A percentile compares a stretch with the other conserved stretches of the same genome.
These are phyloP conservation scores for Leishmania martiniquensis DNA, from an alignment of 208 protist species.

Conservation along the genomic window DNA sequence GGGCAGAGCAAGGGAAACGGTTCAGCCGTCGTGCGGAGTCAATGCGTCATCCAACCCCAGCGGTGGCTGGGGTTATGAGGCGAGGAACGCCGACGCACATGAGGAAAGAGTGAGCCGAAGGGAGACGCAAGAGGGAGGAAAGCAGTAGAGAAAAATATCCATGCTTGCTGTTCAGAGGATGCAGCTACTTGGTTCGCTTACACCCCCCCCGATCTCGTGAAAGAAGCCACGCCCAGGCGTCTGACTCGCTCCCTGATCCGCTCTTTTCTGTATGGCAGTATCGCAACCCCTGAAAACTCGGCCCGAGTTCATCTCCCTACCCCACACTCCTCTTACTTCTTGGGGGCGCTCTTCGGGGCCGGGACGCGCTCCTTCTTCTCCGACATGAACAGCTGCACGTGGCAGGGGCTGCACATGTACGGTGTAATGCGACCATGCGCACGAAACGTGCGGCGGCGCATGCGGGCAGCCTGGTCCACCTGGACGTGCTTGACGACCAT, in stretches of 20 bases:
- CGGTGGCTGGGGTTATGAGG: neutral
- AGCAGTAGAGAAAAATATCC: neutral
- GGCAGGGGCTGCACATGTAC: slow-evolving; percentile 94
- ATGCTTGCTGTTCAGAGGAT: neutral
- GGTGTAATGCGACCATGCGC: slow-evolving; percentile 95
- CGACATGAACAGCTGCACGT: slow-evolving; percentile 90
- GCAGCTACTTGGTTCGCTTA: neutral
- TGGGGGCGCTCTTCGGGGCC: slow-evolving; percentile 70
- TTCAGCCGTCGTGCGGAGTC: no score
- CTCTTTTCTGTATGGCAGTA: neutral
- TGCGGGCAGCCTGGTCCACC: slow-evolving; percentile 90
- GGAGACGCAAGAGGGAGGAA: neutral
- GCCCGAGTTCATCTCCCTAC: neutral
- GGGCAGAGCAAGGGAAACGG: no score
- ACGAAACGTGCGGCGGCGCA: slow-evolving; percentile 95
- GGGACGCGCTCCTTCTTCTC: slow-evolving; percentile 80
- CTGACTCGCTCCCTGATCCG: neutral
- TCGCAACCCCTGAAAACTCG: neutral
- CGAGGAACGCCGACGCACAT: neutral
- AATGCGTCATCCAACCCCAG: neutral
- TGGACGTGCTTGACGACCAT: slow-evolving; percentile 95
- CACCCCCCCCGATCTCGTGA: no score
- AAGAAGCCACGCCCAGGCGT: neutral
- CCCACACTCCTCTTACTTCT: slow-evolving; percentile 56
- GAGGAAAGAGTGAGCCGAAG: neutral